Evolutionary conservation across 352 stramenopile genomes (phyloP).

Genomic region (Blastocystis sp.): DNA sequence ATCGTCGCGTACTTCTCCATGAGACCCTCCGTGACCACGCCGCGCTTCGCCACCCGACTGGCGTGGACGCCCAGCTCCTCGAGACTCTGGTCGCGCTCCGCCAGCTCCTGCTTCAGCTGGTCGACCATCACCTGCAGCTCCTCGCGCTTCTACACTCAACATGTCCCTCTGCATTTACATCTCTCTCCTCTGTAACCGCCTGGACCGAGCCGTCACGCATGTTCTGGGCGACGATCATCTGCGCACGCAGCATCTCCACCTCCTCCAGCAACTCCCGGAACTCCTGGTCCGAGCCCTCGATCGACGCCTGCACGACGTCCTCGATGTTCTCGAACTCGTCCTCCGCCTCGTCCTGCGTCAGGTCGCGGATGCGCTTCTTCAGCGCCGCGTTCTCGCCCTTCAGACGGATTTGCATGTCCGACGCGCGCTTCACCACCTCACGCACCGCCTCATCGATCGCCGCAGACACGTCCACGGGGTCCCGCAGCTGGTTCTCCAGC

Average conservation of each 20-base stretch:
- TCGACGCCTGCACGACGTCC: background rate
- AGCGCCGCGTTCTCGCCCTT: constrained; percentile 37
- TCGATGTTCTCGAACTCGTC: constrained; percentile 55
- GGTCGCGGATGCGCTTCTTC: background rate
- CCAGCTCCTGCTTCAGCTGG: constrained; percentile 1
- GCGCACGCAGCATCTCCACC: background rate
- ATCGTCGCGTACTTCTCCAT: constrained; percentile 14
- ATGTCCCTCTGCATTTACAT: background rate
- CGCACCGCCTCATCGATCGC: constrained; percentile 42
- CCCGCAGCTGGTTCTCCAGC: background rate
- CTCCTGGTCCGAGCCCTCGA: constrained; percentile 13
- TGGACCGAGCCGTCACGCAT: background rate
- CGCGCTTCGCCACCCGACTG: background rate
- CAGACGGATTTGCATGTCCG: constrained; percentile 31
- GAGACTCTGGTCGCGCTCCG: background rate
- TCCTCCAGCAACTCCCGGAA: constrained; percentile 3
- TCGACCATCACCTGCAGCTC: background rate
- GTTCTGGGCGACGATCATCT: background rate
- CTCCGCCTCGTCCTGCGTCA: background rate
- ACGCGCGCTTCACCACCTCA: constrained; percentile 25
- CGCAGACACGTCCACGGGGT: constrained; percentile 10
- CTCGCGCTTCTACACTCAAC: background rate
- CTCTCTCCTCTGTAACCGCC: background rate
- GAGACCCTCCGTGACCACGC: background rate
- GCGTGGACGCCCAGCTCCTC: background rate